Evolutionary conservation across 2,329 filamentous ascomycete genomes (phyloP), one percentile per base, ranked within the genome.

Genomic region (Neocatenulostroma microsporum): DNA sequence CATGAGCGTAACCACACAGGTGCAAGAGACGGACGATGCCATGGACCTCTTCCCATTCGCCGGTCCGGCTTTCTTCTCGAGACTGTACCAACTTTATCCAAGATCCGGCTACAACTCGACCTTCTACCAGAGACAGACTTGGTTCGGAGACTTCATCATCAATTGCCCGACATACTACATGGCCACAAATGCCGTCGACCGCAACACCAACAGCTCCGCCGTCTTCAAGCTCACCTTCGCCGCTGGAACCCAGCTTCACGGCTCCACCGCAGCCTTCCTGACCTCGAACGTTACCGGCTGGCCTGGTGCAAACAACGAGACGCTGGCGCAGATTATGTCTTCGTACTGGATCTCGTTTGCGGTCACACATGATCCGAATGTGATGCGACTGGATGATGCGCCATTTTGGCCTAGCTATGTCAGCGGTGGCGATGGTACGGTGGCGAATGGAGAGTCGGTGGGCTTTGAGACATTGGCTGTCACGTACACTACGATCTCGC

Each of bases 91-190:
- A n/a, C 23, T 24, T 13, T 50, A 63, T 35, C 60, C 62, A 4
- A 30, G 30, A 1, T 36, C 38, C 1, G 42, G 47, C 5, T 62
- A 50, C 48, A 62, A 62, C 34, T 55, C 51, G 6, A 62, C 56
- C 7, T 57, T 63, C 40, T 64, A 49, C 42, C 61, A 61, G 34
- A 50, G 61, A 4, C 48, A 56, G 30, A 51, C 51, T 2, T 58
- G 56, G 48, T 68, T 64, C 41, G 64, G 64, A 6, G 64, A 68
- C 42, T 64, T 60, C 41, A 62, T 66, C 23, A 66, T 68, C 45
- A 36, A 41, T 21, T 49, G 46, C 21, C 46, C 46, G 25, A 46
- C 40, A 9, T 42, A 43, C 26, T 31, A 34, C 29, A 44, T 44
- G 40, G 45, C 43, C 7, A 36, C 40, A 12, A 44, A 41, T 30